Percentiles rank a stretch among this genome's conserved stretches.
phyloP scores from a whole-genome alignment of 495 filamentous ascomycete species.

The Podospora pseudopauciseta region DNA sequence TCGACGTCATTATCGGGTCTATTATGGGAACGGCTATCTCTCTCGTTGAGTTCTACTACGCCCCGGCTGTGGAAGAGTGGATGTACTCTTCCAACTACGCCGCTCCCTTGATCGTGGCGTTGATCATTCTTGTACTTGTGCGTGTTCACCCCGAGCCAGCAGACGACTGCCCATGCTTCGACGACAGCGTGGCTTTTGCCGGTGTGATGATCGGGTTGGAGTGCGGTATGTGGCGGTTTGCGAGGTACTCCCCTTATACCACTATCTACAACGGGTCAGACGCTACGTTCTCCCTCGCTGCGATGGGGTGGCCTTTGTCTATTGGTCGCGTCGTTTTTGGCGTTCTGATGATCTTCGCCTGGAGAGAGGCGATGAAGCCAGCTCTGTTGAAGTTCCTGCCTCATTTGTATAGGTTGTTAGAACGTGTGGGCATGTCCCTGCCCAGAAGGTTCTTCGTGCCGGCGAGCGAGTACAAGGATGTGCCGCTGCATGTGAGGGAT shows the following conservation, averaged over 20 bases:
- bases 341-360: conserved; percentile 77
- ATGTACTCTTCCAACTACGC: conserved; percentile 54
- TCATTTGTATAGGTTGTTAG: conserved; percentile 80
- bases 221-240: conserved; percentile 76
- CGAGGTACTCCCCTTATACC: conserved; percentile 51
- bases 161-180: conserved; percentile 95
- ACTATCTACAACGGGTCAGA: conserved; percentile 48
- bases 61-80: conserved; percentile 62
- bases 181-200: conserved; percentile 91
- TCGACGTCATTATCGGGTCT: conserved; percentile 80
- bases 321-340: conserved; percentile 68
- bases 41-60: conserved; percentile 67
- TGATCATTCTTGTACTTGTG: conserved; percentile 69
- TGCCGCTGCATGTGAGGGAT: conserved; percentile 71
- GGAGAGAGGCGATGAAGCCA: conserved; percentile 86
- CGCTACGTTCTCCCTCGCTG: conserved; percentile 56
- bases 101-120: conserved; percentile 55
- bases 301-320: conserved; percentile 55
- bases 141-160: conserved; percentile 93
- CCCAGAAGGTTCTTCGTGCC: conserved; percentile 86
- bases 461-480: conserved; percentile 82
- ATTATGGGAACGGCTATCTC: conserved; percentile 65
- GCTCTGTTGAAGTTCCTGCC: conserved; percentile 71
- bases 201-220: conserved; percentile 82
- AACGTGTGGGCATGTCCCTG: conserved; percentile 69